Evolutionary conservation across 352 stramenopile genomes (phyloP).

Genomic region (Globisporangium irregulare): DNA sequence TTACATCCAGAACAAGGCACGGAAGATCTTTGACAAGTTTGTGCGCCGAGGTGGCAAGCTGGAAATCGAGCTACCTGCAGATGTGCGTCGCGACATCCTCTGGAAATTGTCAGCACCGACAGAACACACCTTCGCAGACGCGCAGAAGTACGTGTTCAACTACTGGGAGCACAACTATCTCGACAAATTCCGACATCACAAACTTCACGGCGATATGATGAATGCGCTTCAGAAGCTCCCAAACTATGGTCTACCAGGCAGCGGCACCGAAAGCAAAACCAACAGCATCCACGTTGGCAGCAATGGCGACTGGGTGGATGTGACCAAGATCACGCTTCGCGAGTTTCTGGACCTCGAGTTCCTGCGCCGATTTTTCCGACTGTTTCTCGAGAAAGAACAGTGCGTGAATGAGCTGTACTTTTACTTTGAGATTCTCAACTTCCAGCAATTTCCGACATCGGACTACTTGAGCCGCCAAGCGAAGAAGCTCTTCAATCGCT

Average conservation of each 20-base stretch:
- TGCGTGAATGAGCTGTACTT: constrained; percentile 70
- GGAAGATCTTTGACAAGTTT: constrained; percentile 72
- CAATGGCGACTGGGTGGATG: constrained; percentile 34
- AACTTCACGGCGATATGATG: constrained; percentile 44
- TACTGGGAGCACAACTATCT: constrained; percentile 54
- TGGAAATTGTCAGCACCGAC: constrained; percentile 54
- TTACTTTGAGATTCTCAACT: constrained; percentile 70
- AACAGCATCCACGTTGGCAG: constrained; percentile 13
- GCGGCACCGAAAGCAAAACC: constrained; percentile 13
- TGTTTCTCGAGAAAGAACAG: constrained; percentile 73
- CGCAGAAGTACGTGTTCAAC: constrained; percentile 46
- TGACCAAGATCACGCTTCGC: constrained; percentile 46
- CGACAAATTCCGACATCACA: constrained; percentile 36
- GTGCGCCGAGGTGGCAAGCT: constrained; percentile 57
- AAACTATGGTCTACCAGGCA: background rate
- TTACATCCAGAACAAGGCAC: constrained; percentile 71
- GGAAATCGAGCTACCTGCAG: constrained; percentile 55
- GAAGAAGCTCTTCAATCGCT: constrained; percentile 63
- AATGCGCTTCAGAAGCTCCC: constrained; percentile 21
- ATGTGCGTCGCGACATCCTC: constrained; percentile 64
- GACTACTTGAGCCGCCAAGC: constrained; percentile 66
- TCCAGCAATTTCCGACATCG: constrained; percentile 74
- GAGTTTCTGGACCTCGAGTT: constrained; percentile 63
- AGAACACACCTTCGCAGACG: constrained; percentile 63
- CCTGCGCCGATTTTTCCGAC: constrained; percentile 53